These are phyloP conservation scores for Gomphus sp. DNA, from an alignment of 1,284 basidiomycete genomes.

Conservation along the genomic window DNA sequence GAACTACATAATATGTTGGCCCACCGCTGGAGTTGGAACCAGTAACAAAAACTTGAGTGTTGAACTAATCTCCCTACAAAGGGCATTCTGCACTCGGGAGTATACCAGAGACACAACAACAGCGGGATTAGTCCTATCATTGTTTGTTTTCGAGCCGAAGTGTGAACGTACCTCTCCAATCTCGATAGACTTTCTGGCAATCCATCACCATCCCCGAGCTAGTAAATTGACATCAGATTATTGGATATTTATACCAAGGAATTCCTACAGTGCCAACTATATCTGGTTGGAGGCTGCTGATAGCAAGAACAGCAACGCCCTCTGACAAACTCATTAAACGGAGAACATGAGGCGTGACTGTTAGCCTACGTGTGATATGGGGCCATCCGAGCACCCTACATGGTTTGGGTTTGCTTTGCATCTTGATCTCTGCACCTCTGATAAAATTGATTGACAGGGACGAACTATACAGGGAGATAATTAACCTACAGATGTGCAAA, in stretches of 20 bases:
- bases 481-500: not conserved
- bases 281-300: not conserved
- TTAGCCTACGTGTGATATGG: not conserved
- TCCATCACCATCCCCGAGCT: not conserved
- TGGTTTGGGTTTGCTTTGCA: not conserved
- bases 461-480: not conserved
- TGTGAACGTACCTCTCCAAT: not conserved
- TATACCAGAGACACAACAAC: not conserved
- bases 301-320: not conserved
- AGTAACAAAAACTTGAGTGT: not conserved
- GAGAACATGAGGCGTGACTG: not conserved
- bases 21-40: not conserved
- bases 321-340: not conserved
- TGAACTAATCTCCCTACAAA: not conserved
- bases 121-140: not conserved
- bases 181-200: not conserved
- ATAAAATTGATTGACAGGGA: not conserved
- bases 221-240: not conserved
- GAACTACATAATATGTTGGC: not conserved
- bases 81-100: not conserved
- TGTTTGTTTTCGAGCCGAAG: not conserved
- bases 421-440: not conserved
- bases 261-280: not conserved
- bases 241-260: not conserved
- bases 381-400: not conserved